Percentiles rank a stretch among this genome's conserved stretches.
These are phyloP conservation scores for Microdochium bolleyi DNA, from an alignment of 2,329 filamentous ascomycete species.

Conservation along the genomic window DNA sequence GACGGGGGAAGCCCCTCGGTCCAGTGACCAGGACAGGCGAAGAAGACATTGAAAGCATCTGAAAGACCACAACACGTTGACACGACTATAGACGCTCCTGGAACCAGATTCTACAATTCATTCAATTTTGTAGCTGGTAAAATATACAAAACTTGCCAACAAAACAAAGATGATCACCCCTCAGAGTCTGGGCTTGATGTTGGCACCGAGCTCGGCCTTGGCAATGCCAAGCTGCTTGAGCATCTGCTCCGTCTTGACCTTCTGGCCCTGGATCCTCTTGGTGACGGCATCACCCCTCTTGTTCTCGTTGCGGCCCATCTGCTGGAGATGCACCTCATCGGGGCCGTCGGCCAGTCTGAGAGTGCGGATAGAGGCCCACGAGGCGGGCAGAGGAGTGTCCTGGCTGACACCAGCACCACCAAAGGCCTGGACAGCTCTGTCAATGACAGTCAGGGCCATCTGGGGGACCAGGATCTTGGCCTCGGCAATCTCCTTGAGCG, in stretches of 20 bases:
- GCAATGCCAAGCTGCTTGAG: constrained; percentile 48
- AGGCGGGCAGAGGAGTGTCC: constrained; percentile 82
- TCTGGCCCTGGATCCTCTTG: constrained; percentile 56
- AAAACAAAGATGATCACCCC: constrained; percentile 1
- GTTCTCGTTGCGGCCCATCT: constrained; percentile 77
- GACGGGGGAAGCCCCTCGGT: too few relatives aligned
- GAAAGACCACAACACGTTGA: too few relatives aligned
- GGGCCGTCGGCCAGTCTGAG: constrained; percentile 86
- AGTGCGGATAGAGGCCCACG: constrained; percentile 77
- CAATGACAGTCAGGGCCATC: constrained; percentile 78
- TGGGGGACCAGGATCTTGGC: constrained; percentile 88
- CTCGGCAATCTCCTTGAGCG: constrained; percentile 87
- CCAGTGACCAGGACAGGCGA: too few relatives aligned
- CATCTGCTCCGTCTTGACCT: constrained; percentile 55
- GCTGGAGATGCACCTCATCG: constrained; percentile 87
- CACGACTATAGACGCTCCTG: too few relatives aligned
- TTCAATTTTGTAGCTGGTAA: background rate
- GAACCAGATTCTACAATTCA: background rate
- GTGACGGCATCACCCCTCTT: constrained; percentile 55
- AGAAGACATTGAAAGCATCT: too few relatives aligned
- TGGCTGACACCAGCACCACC: constrained; percentile 87
- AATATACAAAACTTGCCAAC: background rate
- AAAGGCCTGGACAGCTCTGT: constrained; percentile 88
- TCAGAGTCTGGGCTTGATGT: constrained; percentile 42
- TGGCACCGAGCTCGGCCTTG: constrained; percentile 40